A percentile compares a stretch with the other conserved stretches of the same genome.
Conservation (phyloP, 2,329 filamentous ascomycete genomes). For the Trichoderma atroviride region DNA sequence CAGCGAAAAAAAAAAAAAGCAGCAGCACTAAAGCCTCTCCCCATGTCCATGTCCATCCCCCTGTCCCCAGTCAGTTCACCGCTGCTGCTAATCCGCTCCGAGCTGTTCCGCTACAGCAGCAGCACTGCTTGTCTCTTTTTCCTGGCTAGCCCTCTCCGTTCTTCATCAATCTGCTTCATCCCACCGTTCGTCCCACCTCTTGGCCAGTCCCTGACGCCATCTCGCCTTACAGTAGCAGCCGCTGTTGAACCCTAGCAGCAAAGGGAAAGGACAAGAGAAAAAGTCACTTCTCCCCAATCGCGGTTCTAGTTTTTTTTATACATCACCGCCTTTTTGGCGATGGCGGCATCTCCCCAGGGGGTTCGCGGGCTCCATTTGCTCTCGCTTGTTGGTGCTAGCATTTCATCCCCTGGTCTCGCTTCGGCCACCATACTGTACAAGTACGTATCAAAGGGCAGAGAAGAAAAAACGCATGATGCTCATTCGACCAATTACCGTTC, state of each 20-base stretch:
- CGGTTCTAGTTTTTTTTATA: not conserved
- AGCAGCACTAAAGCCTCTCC: not conserved
- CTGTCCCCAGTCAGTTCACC: not conserved
- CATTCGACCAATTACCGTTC: conserved; percentile 14
- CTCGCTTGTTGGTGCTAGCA: conserved; percentile 2
- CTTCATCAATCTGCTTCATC: not conserved
- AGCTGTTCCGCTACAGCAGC: not conserved
- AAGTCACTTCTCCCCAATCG: not conserved
- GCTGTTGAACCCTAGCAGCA: not conserved
- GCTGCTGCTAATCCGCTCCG: not conserved
- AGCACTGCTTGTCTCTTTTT: not conserved
- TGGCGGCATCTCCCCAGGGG: not conserved
- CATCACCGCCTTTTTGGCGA: conserved; percentile 18
- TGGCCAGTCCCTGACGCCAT: conserved; percentile 10
- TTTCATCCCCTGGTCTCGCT: not conserved
- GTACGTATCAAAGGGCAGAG: not conserved
- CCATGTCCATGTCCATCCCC: not conserved
- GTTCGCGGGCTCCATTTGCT: conserved; percentile 5
- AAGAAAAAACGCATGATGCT: conserved; percentile 17
- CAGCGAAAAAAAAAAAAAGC: not conserved
- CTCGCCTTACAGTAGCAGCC: conserved; percentile 13
- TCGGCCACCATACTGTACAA: not conserved
- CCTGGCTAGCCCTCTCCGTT: not conserved
- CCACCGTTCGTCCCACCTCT: not conserved
- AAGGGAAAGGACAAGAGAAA: not conserved